Conservation (phyloP, 352 stramenopile species). For the Pythium aphanidermatum region DNA sequence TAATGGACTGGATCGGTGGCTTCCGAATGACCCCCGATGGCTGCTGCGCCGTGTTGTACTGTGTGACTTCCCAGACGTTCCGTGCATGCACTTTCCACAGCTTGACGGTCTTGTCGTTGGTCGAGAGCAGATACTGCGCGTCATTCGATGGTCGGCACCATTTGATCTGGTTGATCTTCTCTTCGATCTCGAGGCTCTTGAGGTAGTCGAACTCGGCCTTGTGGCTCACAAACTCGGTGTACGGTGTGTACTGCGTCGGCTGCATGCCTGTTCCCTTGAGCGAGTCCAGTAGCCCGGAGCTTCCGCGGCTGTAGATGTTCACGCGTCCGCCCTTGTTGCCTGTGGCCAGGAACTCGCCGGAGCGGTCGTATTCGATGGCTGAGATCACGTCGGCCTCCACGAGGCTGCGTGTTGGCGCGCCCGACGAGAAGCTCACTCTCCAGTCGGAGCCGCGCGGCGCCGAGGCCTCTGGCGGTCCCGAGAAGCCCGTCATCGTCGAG, state of each 20-base stretch:
- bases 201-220: conserved; percentile 98
- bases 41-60: conserved; percentile 49
- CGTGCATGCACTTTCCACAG: conserved; percentile 92
- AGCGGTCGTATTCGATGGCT: conserved; percentile 91
- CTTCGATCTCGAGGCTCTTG: conserved; percentile 96
- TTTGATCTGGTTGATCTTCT: conserved; percentile 97
- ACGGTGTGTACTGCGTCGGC: conserved; percentile 56
- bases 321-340: conserved; percentile 93
- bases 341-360: conserved; percentile 89
- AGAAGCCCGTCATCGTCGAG: no score
- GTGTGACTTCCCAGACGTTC: conserved; percentile 66
- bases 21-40: not conserved
- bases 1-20: conserved; percentile 27
- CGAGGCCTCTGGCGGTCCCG: conserved; percentile 1
- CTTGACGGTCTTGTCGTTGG: conserved; percentile 98
- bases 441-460: conserved; percentile 32
- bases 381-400: conserved; percentile 93
- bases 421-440: conserved; percentile 40
- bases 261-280: conserved; percentile 5
- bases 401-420: conserved; percentile 48
- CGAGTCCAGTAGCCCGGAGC: conserved; percentile 1
- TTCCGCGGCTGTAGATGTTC: conserved; percentile 82
- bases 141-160: conserved; percentile 89
- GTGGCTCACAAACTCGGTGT: conserved; percentile 95
- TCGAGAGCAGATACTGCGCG: conserved; percentile 91